phyloP scores from a whole-genome alignment of 768 basidiomycete species.

The Mycena maculata region DNA sequence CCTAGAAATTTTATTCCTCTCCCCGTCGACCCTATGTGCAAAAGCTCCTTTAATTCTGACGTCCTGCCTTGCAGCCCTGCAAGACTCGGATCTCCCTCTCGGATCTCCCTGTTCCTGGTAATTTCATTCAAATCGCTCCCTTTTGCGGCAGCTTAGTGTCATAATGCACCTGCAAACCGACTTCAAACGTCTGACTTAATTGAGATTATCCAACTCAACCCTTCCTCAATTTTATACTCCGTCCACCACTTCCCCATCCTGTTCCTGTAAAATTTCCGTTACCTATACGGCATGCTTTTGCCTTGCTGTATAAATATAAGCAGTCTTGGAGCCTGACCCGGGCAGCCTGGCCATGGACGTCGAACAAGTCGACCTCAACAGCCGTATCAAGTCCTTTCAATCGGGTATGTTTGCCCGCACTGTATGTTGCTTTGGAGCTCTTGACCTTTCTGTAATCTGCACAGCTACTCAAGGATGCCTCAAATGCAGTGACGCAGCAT shows the following conservation, averaged over 20 bases:
- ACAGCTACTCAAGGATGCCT: conserved; percentile 11
- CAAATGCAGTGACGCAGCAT: neutral
- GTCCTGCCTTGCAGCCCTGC: conserved; percentile 4
- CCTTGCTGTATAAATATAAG: conserved; percentile 1
- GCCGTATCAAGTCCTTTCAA: conserved; percentile 15
- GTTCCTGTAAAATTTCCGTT: neutral
- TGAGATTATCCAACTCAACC: neutral
- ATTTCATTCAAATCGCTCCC: neutral
- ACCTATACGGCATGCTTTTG: neutral
- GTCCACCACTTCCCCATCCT: neutral
- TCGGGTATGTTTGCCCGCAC: conserved; percentile 9
- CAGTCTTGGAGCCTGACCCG: neutral
- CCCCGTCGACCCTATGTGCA: neutral
- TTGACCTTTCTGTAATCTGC: neutral
- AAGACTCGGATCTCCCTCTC: neutral
- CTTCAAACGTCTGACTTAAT: neutral
- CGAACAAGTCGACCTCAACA: conserved; percentile 18
- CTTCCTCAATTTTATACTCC: neutral
- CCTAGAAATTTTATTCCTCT: neutral
- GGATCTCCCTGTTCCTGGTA: neutral
- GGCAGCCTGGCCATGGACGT: conserved; percentile 14
- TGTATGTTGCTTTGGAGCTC: conserved; percentile 3
- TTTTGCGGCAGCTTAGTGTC: neutral
- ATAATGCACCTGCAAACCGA: neutral
- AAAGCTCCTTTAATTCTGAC: conserved; percentile 1